Conservation (phyloP, 768 basidiomycete species). For the Pleurotus tuber-regium region DNA sequence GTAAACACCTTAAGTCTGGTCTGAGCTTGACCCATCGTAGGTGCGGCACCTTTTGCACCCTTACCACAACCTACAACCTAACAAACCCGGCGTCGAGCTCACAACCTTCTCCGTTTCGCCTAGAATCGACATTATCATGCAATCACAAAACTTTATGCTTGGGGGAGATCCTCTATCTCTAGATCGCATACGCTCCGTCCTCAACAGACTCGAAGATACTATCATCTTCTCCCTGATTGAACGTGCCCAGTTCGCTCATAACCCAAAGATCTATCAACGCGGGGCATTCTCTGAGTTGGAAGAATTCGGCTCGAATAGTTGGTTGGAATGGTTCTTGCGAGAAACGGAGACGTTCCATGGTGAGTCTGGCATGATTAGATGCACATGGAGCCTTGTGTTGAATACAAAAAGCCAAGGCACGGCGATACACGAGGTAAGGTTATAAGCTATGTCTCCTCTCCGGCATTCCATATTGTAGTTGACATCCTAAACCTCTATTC, state of each 20-base stretch:
- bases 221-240: conserved; percentile 99
- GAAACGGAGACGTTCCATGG: conserved; percentile 96
- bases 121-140: conserved; percentile 34
- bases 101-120: background rate
- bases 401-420: conserved; percentile 72
- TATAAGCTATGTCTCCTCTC: background rate
- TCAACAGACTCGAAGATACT: conserved; percentile 93
- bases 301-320: conserved; percentile 71
- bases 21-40: conserved; percentile 1
- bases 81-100: too few species aligned
- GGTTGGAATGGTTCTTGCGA: conserved; percentile 97
- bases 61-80: too few species aligned
- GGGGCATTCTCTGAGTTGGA: conserved; percentile 79
- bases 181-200: conserved; percentile 83
- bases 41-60: too few species aligned
- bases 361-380: conserved; percentile 37
- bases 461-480: background rate
- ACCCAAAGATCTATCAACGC: conserved; percentile 81
- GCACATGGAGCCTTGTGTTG: conserved; percentile 12
- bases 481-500: background rate
- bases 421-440: conserved; percentile 86
- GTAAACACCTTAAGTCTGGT: background rate
- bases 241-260: conserved; percentile 94
- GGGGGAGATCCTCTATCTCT: conserved; percentile 82
- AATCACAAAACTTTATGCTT: conserved; percentile 67